Evolutionary conservation across 306 rosid species (phyloP).

Genomic region (Cicer arietinum): DNA sequence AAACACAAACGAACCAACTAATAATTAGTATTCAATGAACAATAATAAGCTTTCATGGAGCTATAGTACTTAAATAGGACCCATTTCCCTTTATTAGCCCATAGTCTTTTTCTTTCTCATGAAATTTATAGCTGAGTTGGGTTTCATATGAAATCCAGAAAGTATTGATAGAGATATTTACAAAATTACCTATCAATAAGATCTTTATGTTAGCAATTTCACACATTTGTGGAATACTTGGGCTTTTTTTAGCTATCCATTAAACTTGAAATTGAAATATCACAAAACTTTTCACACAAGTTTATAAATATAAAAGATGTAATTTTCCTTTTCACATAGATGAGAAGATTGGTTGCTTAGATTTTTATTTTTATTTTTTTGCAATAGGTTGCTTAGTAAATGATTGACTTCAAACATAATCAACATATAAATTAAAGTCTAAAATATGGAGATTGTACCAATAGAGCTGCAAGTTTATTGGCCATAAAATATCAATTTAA

Average conservation of each 20-base stretch:
- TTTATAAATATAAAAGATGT: not conserved
- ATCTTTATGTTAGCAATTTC: too few relatives aligned
- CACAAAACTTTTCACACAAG: constrained; percentile 2
- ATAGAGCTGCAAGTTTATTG: constrained; percentile 6
- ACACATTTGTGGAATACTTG: too few relatives aligned
- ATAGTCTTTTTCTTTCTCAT: not conserved
- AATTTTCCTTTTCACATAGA: not conserved
- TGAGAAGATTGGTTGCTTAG: too few relatives aligned
- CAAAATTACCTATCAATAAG: too few relatives aligned
- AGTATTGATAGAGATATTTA: too few relatives aligned
- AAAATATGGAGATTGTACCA: not conserved
- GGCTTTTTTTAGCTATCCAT: not conserved
- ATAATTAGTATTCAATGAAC: constrained; percentile 19
- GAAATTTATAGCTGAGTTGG: too few relatives aligned
- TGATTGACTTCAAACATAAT: constrained; percentile 7
- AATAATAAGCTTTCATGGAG: constrained; percentile 17
- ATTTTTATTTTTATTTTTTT: not conserved
- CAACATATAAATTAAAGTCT: not conserved
- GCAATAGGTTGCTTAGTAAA: not conserved
- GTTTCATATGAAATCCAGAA: too few relatives aligned
- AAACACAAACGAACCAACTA: not conserved
- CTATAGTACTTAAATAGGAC: constrained; percentile 6
- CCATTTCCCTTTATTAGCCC: not conserved
- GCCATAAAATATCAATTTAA: not conserved
- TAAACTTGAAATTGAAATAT: not conserved